Evolutionary conservation across 2,329 filamentous ascomycete species (phyloP), one percentile per base, ranked within the genome.

Genomic region (Penicillium sp.): DNA sequence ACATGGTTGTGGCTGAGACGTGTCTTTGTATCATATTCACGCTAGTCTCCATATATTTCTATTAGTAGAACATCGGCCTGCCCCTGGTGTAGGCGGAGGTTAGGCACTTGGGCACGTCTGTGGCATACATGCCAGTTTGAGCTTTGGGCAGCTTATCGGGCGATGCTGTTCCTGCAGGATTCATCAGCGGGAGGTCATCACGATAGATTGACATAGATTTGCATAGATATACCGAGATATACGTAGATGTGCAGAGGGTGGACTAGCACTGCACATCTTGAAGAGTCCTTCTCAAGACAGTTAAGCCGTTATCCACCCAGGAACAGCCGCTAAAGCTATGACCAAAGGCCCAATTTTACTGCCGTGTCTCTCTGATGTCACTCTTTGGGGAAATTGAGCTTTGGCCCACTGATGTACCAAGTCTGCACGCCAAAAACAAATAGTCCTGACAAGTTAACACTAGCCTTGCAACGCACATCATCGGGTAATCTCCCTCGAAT

Each of bases 1-100:
- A 64, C 62, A 64, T 63, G 60, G 59, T 57, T 62, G 62, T 64
- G 61, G 61, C 62, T 63, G 62, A 62, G 62, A 63, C 62, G 55
- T 55, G 53, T 56, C 47, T 60, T 54, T 60, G 60, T 61, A 63
- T 64, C 60, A 62, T 53, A 47, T 55, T 16, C 49, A 36, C 60
- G 50, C 62, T 64, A 63, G 60, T 51, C 56, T 63, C 62, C 57
- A 57, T 57, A 57, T 56, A 57, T 56, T 61, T 55, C 60, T 64
- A 64, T 63, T 63, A 61, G 60, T 61, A 62, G 60, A 61, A 64
- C 56, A 55, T 42, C 36, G 42, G 10, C 5, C 21, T 14, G 18
- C 50, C 50, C 45, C 44, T 36, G 18, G 43, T 38, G 16, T n/a
- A 47, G 43, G 5, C 24, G 44, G 38, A 36, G n/a, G 34, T 36